phyloP scores from a whole-genome alignment of 106 monocot species.

The Acanthochlamys bracteata region DNA sequence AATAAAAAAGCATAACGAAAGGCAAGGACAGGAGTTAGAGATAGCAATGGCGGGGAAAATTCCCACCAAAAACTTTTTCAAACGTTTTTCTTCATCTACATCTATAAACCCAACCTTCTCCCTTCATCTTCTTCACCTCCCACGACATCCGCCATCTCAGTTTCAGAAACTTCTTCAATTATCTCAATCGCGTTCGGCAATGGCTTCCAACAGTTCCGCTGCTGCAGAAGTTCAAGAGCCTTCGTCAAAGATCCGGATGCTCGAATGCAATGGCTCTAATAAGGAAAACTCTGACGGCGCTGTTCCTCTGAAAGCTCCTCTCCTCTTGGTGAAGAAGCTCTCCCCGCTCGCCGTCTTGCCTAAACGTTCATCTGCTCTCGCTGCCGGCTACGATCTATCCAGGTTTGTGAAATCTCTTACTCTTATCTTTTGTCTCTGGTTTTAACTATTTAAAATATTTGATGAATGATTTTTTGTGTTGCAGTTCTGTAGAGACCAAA shows the following conservation, averaged over 20 bases:
- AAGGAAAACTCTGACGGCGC: background rate
- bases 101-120: background rate
- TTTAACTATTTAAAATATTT: background rate
- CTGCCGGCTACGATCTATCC: conserved; percentile 85
- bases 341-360: conserved; percentile 56
- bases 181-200: background rate
- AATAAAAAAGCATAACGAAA: too few species aligned
- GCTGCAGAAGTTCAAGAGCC: conserved; percentile 16
- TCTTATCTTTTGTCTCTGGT: background rate
- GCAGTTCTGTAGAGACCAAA: conserved; percentile 41
- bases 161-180: background rate
- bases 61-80: background rate
- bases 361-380: conserved; percentile 40
- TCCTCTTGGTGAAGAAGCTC: conserved; percentile 62
- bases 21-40: too few species aligned
- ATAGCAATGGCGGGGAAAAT: conserved; percentile 1
- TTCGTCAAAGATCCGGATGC: conserved; percentile 31
- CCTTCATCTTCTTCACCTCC: background rate
- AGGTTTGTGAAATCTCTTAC: conserved; percentile 22
- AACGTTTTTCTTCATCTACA: background rate
- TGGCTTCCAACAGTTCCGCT: background rate
- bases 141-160: background rate
- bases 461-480: background rate
- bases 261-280: conserved; percentile 1
- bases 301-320: conserved; percentile 4